Percentiles rank a stretch among this genome's conserved stretches.
Conservation (phyloP, 2,329 filamentous ascomycete species). For the Pseudogymnoascus verrucosus region DNA sequence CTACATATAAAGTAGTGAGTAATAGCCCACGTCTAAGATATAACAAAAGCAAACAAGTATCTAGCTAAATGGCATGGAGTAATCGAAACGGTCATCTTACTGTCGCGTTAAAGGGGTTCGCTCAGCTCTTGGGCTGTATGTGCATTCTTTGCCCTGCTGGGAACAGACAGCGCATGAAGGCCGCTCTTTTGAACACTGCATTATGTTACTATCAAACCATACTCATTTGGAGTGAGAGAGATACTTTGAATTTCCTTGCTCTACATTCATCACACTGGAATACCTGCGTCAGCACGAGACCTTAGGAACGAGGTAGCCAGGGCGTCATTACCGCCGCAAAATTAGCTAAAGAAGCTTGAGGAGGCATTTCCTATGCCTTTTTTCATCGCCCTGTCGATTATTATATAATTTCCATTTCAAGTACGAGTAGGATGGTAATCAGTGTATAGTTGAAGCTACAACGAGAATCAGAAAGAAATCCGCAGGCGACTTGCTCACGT, state of each 20-base stretch:
- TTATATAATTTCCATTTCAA: not conserved
- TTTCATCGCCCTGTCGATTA: not conserved
- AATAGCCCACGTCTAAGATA: not conserved
- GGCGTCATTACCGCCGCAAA: not conserved
- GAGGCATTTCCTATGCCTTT: not conserved
- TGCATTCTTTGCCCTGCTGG: conserved; percentile 33
- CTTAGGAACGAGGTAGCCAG: not conserved
- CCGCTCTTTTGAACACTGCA: conserved; percentile 35
- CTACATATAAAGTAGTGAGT: not conserved
- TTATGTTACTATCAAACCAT: not conserved
- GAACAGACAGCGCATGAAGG: conserved; percentile 32
- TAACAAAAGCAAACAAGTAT: not conserved
- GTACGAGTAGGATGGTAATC: not conserved
- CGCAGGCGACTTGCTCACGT: not conserved
- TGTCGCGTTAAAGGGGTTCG: conserved; percentile 35
- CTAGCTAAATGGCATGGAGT: not conserved
- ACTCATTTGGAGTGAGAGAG: not conserved
- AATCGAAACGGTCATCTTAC: conserved; percentile 22
- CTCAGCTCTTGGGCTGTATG: conserved; percentile 34
- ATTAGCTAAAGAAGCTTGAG: not conserved
- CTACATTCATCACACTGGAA: conserved; percentile 15
- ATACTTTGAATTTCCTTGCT: conserved; percentile 15
- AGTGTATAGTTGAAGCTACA: not conserved
- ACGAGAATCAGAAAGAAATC: not conserved
- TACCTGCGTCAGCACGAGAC: not conserved